These are phyloP conservation scores for Hypocreales sp. DNA, from an alignment of 2,329 filamentous ascomycete species.

Conservation along the genomic window DNA sequence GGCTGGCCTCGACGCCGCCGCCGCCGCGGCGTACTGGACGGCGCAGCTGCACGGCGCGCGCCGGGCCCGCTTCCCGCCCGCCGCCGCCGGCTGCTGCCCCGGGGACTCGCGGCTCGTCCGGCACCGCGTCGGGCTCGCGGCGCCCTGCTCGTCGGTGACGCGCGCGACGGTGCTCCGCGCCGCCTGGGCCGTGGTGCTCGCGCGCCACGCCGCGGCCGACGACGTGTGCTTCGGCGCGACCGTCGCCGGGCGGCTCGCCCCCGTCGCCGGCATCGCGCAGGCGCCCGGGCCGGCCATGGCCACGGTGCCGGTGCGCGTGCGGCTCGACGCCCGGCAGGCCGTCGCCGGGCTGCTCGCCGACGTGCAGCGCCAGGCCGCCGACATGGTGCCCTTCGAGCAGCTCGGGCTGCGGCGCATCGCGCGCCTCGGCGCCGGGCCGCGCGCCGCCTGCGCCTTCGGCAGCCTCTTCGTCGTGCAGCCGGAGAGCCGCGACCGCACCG, in stretches of 20 bases:
- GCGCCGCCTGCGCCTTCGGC: conserved; percentile 3
- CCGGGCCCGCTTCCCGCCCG: conserved; percentile 29
- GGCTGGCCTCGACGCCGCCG: conserved; percentile 17
- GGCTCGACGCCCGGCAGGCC: neutral
- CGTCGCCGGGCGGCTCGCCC: conserved; percentile 37
- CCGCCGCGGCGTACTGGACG: conserved; percentile 30
- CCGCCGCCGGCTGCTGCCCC: conserved; percentile 21
- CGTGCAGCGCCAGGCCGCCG: conserved; percentile 8
- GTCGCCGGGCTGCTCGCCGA: conserved; percentile 4
- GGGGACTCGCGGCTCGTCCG: neutral
- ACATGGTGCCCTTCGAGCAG: conserved; percentile 9
- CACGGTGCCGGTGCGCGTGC: conserved; percentile 35
- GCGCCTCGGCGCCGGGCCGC: conserved; percentile 2
- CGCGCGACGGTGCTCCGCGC: conserved; percentile 38
- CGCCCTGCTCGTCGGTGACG: neutral
- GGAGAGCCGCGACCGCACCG: neutral
- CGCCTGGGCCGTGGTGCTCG: conserved; percentile 40
- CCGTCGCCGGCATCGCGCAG: conserved; percentile 30
- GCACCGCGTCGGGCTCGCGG: neutral
- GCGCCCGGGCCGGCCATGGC: conserved; percentile 47
- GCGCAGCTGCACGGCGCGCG: conserved; percentile 27
- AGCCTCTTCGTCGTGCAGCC: conserved; percentile 6
- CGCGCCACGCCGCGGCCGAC: conserved; percentile 32
- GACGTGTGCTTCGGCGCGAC: conserved; percentile 46
- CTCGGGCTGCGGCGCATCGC: conserved; percentile 13